These are phyloP conservation scores for Tetradesmus obliquus DNA, from an alignment of 139 green algal species.

Conservation along the genomic window DNA sequence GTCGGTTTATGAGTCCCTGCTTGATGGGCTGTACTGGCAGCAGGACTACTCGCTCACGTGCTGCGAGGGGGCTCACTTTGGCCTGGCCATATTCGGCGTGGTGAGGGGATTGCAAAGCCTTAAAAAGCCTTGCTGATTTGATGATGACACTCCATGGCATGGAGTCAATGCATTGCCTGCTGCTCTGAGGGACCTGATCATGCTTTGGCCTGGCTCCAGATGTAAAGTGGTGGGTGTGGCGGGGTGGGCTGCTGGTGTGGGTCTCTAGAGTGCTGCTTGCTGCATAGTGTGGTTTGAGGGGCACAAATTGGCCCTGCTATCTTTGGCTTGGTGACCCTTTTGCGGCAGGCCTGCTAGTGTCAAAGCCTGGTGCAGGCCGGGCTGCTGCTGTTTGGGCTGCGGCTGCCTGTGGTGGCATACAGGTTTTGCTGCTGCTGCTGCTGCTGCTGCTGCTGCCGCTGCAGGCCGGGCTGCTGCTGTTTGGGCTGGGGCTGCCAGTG, in stretches of 20 bases:
- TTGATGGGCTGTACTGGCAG: not conserved
- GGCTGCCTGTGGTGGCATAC: not conserved
- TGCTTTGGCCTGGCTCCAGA: no score
- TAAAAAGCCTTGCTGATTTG: no score
- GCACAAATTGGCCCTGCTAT: not conserved
- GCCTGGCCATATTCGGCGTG: not conserved
- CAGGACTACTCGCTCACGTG: not conserved
- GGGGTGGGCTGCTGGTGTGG: no score
- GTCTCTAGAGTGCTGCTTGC: no score
- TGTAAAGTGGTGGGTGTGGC: no score
- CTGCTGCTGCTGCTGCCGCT: no score
- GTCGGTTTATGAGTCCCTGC: no score
- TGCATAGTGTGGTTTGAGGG: not conserved
- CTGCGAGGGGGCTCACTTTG: not conserved
- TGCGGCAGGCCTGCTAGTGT: no score
- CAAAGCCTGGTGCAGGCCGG: not conserved
- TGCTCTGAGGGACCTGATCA: no score
- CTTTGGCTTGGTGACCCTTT: not conserved
- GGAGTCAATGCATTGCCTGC: no score
- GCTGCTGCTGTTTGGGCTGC: constrained; percentile 23
- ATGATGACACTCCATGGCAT: no score
- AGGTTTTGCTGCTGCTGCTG: no score
- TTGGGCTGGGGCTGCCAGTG: not conserved
- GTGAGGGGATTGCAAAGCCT: not conserved
- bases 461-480: constrained; percentile 8